These are phyloP conservation scores for Leucaena leucocephala DNA, from an alignment of 306 rosid genomes.

Conservation along the genomic window DNA sequence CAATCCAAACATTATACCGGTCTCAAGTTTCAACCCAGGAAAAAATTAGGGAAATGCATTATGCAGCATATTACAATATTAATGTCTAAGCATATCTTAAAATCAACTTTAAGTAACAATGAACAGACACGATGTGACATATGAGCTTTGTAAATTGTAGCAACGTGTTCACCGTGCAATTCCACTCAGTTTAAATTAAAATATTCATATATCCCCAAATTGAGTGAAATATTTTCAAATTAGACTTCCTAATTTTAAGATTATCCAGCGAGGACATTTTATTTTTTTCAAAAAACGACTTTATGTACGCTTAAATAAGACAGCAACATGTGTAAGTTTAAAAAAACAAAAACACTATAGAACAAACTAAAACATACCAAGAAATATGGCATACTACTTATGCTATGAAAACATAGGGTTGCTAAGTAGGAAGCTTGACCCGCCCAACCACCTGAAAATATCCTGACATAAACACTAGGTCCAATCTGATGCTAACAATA, in stretches of 20 bases:
- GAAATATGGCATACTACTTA: constrained; percentile 4
- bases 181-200: not conserved
- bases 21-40: no score
- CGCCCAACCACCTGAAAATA: no score
- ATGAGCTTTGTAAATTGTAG: not conserved
- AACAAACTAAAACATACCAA: constrained; percentile 1
- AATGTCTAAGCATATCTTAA: not conserved
- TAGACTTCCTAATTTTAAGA: no score
- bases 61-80: not conserved
- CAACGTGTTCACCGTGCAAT: not conserved
- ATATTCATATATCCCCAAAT: constrained; percentile 2
- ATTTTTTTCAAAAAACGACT: no score
- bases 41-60: not conserved
- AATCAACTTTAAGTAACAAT: not conserved
- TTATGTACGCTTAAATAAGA: not conserved
- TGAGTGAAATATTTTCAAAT: not conserved
- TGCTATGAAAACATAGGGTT: not conserved
- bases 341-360: constrained; percentile 3
- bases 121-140: not conserved
- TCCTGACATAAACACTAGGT: no score
- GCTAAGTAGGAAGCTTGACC: no score
- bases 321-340: not conserved
- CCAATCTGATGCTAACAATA: no score
- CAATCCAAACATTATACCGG: not conserved
- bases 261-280: no score